Base-by-base conservation (phyloP, 352 stramenopile species). In the Phytophthora brassicae region DNA sequence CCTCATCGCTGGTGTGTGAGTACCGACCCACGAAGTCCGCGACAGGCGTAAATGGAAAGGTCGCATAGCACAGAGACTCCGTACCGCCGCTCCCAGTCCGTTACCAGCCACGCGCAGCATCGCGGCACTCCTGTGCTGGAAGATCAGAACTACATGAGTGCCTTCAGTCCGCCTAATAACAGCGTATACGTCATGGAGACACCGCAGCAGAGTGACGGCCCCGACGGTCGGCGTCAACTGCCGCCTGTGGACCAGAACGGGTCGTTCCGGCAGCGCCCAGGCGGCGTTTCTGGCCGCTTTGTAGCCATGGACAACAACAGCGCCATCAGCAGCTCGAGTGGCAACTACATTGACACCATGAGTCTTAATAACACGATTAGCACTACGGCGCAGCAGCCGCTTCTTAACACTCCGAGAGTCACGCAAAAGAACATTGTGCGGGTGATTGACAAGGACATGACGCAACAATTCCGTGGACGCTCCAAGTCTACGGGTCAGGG, bases 381-480 rank as follows among this genome's bases (percentile, higher is more conserved):
- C 51, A 68, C 79, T 8, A 79, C 79, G 16, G 69, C 81, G 60
- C 81, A 89, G 55, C 81, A 89, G 56, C 81, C 81, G 41, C 68
- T 84, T 22, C 85, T 88, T 24, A 81, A 77, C 33, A 86, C 81
- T 9, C 83, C 74, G 46, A 72, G 77, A 17, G 73, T 65, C 8
- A 74, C 68, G 52, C 72, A 84, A 46, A 85, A 90, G 66, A 92
- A 89, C 56, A 82, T 91, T 59, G 92, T 95, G 45, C 86, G 86
- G 42, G 86, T 95, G 14, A 95, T 95, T 63, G 90, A 95, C 74
- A 95, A 95, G 67, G 86, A 95, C 58, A 92, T 95, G 83, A 91
- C 84, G 35, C 63, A 85, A 41, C 83, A 95, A 61, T 95, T 95
- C 66, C 81, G 84, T 19, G 86, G 86, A 17, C 83, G 84, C 26